phyloP scores from a whole-genome alignment of 1,139 yeast species.

The Lodderomyces parapsilosis region DNA sequence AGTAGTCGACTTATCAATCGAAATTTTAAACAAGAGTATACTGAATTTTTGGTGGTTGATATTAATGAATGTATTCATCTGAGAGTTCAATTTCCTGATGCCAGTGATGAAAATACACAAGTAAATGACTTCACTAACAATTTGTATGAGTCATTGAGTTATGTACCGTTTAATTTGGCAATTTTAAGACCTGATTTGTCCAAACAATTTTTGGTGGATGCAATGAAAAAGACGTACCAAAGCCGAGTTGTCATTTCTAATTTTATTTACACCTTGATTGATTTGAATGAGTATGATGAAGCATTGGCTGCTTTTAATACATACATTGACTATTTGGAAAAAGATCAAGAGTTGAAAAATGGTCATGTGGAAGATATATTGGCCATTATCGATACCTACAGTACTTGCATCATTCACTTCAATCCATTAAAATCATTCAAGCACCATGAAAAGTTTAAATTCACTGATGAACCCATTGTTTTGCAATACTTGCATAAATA shows the following conservation, averaged over 20 bases:
- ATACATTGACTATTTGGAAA: constrained; percentile 32
- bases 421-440: constrained; percentile 35
- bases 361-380: constrained; percentile 36
- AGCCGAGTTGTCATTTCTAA: constrained; percentile 34
- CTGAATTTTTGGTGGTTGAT: constrained; percentile 25
- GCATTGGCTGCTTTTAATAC: constrained; percentile 46
- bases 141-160: constrained; percentile 31
- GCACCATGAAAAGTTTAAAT: constrained; percentile 25
- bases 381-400: constrained; percentile 35
- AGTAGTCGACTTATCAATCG: constrained; percentile 21
- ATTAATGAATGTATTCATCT: constrained; percentile 21
- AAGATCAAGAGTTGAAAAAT: constrained; percentile 32
- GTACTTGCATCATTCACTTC: constrained; percentile 34
- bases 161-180: constrained; percentile 21
- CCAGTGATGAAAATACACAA: constrained; percentile 20
- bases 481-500: constrained; percentile 20
- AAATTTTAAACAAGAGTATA: constrained; percentile 32
- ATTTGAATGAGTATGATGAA: constrained; percentile 41
- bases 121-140: constrained; percentile 33
- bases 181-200: constrained; percentile 28
- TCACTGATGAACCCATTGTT: constrained; percentile 24
- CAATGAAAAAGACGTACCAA: constrained; percentile 38
- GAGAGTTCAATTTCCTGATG: constrained; percentile 33
- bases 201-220: constrained; percentile 32
- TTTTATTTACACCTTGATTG: constrained; percentile 35